Evolutionary conservation across 495 filamentous ascomycete genomes (phyloP), one percentile per base, ranked within the genome.

Genomic region (Podospora pseudopauciseta): DNA sequence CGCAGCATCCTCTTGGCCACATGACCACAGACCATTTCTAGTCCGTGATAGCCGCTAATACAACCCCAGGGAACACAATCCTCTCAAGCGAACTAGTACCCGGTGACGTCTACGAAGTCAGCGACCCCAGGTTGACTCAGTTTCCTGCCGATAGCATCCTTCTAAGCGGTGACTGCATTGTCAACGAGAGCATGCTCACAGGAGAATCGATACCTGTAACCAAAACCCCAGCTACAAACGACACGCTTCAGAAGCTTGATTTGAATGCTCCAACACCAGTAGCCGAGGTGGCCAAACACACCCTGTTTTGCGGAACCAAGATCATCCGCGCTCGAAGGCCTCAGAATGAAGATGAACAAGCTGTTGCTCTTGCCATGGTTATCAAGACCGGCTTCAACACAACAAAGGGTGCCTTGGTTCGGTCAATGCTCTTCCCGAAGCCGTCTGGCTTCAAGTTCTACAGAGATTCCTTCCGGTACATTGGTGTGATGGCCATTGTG

Each of bases 141-240:
- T 91, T 97, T 72, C 96, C 96, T 13, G 93, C 92, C 73, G 96
- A 99, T 79, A 96, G 94, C 76, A 83, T 99, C 53, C 81, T 99
- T 7, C 81, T 99, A 5, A 91, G 91, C 65, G 96, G 96, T 27
- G 96, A 99, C 77, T 97, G 93, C 77, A 98, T 99, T 70, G 93
- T 99, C 68, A 99, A 99, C 76, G 96, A 99, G 78, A 97, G 94
- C 82, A 99, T 99, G 96, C 87, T 99, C 34, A 99, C 96, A 54
- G 94, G 93, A 58, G 96, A 99, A 83, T 98, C 96, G 63, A 92
- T 99, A 30, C 96, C 96, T 6, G 94, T 98, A 4, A 96, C 94
- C 11, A 99, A 99, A 77, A 85, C 84, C 4, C 93, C 96, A 4
- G 86, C 91, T 6, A 94, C 88, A n/a, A 88, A 97, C 73, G 90